phyloP scores from a whole-genome alignment of 441 rosid species.

The Erysimum cheiri region DNA sequence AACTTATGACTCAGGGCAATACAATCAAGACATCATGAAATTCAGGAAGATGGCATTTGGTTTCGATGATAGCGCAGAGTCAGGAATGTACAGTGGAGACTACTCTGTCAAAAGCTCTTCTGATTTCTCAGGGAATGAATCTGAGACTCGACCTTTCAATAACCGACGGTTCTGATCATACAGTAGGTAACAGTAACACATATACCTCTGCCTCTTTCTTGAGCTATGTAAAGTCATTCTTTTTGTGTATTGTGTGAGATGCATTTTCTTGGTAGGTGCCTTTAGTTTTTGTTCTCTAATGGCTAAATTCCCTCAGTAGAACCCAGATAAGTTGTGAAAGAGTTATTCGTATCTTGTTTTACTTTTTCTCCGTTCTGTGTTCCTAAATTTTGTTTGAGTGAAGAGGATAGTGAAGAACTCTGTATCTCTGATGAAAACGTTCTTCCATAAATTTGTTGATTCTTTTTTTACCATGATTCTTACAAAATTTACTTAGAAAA shows the following conservation, averaged over 20 bases:
- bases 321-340: constrained; percentile 19
- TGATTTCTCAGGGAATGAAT: constrained; percentile 42
- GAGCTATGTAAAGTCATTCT: constrained; percentile 36
- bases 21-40: constrained; percentile 65
- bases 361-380: constrained; percentile 17
- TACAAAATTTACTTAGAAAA: not conserved
- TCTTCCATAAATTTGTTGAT: constrained; percentile 38
- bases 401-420: constrained; percentile 37
- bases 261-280: constrained; percentile 40
- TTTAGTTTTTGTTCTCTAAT: constrained; percentile 34
- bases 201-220: constrained; percentile 22
- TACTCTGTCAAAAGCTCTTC: constrained; percentile 48
- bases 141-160: constrained; percentile 44
- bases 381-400: constrained; percentile 20
- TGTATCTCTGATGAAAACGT: constrained; percentile 21
- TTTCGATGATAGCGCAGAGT: constrained; percentile 50
- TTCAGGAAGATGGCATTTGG: constrained; percentile 76
- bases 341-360: constrained; percentile 20
- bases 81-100: constrained; percentile 55
- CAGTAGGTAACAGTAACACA: constrained; percentile 30
- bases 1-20: constrained; percentile 69
- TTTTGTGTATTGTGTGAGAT: constrained; percentile 25
- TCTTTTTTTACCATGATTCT: constrained; percentile 29
- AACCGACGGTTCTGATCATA: constrained; percentile 37
- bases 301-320: constrained; percentile 19